Base-by-base conservation (phyloP, 1,284 basidiomycete species). In the Trichosporon ovoides region DNA sequence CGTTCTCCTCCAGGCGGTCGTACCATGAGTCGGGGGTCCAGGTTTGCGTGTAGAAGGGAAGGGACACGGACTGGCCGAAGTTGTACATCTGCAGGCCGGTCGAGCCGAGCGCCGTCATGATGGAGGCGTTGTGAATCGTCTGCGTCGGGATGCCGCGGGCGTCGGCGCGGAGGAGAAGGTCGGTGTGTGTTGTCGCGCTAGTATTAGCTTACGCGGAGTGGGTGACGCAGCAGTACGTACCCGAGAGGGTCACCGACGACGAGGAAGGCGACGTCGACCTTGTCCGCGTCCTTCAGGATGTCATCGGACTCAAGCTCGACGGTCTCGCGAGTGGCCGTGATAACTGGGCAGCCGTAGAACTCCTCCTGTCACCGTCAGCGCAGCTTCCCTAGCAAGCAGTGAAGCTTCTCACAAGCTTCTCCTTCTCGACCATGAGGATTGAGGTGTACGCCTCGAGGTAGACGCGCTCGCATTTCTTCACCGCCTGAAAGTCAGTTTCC, bases 161-260 rank as follows among this genome's bases (percentile, higher is more conserved):
- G 7, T 87, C 84, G 2, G 96, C 95, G 14, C 96, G 88, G 4
- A 99, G 83, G 43, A 98, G 82, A 64, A 98, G 89, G 75, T 99
- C 96, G 22, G 91, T 88, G 75, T 99, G 96, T 0, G 96, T 99
- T 0, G 96, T 99, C 2, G 96, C 96, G 1, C 92, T 94, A 67
- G 31, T 16, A 50, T 55, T 13, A 58, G 40, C 20, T 2, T n/a
- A n/a, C n/a, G n/a, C n/a, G n/a, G n/a, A n/a, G n/a, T n/a, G n/a
- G n/a, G n/a, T n/a, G n/a, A n/a, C n/a, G n/a, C n/a, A n/a, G n/a
- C n/a, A n/a, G n/a, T n/a, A 54, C 55, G 67, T 64, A 90, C 90
- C 91, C 91, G 46, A 97, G 89, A 0, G 95, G 95, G 79, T 98
- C 95, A 11, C 95, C 95, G 11, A 98, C 95, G n/a, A 99, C 93